A percentile compares a stretch with the other conserved stretches of the same genome.
phyloP scores from a whole-genome alignment of 306 rosid genomes.

The Castanea sativa region DNA sequence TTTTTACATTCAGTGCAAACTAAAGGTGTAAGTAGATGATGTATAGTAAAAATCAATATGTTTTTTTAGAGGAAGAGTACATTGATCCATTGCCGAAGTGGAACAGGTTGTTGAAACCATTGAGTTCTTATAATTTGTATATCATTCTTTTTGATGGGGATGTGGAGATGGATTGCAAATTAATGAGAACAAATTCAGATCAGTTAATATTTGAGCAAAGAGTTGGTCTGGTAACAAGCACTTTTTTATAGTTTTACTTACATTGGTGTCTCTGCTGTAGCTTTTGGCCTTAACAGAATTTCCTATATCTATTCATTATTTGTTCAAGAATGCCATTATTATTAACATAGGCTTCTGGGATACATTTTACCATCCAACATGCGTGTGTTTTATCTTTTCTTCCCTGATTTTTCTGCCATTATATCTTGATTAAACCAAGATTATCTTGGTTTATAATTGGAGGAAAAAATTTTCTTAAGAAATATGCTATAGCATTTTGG shows the following conservation, averaged over 20 bases:
- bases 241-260: not conserved
- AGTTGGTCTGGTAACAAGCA: too few relatives aligned
- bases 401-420: not conserved
- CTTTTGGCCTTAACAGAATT: not conserved
- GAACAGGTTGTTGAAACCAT: not conserved
- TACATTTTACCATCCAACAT: not conserved
- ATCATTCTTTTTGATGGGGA: not conserved
- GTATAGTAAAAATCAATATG: not conserved
- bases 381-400: not conserved
- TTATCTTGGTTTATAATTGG: not conserved
- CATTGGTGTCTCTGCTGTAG: not conserved
- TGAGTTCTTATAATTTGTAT: constrained; percentile 3
- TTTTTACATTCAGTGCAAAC: not conserved
- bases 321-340: not conserved
- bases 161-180: too few relatives aligned
- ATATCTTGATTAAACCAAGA: not conserved
- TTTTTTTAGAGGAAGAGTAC: not conserved
- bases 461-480: not conserved
- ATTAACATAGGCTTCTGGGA: not conserved
- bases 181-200: too few relatives aligned
- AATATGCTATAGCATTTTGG: not conserved
- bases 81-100: not conserved
- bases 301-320: not conserved
- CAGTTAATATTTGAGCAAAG: too few relatives aligned
- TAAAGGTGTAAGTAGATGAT: not conserved